These are phyloP conservation scores for Phytophthora pistaciae DNA, from an alignment of 352 stramenopile species.

Conservation along the genomic window DNA sequence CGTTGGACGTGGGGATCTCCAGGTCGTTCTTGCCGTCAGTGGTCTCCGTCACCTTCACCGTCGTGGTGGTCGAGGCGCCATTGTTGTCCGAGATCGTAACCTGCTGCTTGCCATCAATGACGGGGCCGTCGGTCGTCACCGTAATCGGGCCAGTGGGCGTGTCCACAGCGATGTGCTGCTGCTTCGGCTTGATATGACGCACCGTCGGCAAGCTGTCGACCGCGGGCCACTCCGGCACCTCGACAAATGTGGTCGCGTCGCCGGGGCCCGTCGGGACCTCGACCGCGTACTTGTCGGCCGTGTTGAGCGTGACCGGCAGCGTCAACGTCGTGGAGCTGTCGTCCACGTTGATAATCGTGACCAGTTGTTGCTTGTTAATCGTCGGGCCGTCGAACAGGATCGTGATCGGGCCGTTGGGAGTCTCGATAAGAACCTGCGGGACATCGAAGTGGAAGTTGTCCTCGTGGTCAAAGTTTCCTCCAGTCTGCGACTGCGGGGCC, in stretches of 20 bases:
- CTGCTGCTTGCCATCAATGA: slow-evolving; percentile 16
- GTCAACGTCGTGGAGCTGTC: slow-evolving; percentile 1
- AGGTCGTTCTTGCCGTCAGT: background rate
- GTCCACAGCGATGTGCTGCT: slow-evolving; percentile 3
- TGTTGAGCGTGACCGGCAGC: background rate
- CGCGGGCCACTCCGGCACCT: background rate
- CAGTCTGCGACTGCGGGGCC: background rate
- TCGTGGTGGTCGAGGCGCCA: background rate
- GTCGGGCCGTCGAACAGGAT: background rate
- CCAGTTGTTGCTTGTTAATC: background rate
- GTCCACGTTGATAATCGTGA: background rate
- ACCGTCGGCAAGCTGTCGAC: background rate
- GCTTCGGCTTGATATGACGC: background rate
- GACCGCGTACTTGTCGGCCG: background rate
- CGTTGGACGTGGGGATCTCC: background rate
- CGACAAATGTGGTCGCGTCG: background rate
- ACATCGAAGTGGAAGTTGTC: background rate
- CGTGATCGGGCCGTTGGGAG: background rate
- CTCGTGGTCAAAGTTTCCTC: background rate
- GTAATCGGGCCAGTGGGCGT: background rate
- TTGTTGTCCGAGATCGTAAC: slow-evolving; percentile 20
- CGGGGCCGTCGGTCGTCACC: background rate
- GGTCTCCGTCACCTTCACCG: background rate
- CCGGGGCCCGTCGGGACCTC: background rate
- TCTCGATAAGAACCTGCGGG: background rate